These are phyloP conservation scores for Hemerocallis citrina DNA, from an alignment of 106 monocot species.

Conservation along the genomic window DNA sequence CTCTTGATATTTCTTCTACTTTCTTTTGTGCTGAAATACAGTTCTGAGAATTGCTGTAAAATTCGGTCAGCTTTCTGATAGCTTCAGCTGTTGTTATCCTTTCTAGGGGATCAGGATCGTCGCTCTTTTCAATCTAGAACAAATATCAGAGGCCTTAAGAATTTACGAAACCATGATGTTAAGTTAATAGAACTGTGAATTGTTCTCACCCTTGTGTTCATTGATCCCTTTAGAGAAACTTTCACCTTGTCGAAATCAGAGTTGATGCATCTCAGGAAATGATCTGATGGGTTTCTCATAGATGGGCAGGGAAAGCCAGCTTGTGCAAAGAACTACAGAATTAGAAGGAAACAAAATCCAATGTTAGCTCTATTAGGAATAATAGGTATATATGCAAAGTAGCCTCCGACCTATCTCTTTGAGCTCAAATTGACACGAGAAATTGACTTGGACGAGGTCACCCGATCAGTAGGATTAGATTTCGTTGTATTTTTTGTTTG, in stretches of 20 bases:
- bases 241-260: constrained; percentile 79
- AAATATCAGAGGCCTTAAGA: not conserved
- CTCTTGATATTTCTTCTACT: constrained; percentile 68
- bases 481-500: too few relatives aligned
- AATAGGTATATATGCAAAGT: too few relatives aligned
- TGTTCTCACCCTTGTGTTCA: constrained; percentile 32
- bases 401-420: too few relatives aligned
- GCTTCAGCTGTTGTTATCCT: constrained; percentile 74
- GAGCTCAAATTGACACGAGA: too few relatives aligned
- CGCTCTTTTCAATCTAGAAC: constrained; percentile 53
- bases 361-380: too few relatives aligned
- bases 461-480: too few relatives aligned
- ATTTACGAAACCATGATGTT: not conserved
- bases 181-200: too few relatives aligned
- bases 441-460: too few relatives aligned
- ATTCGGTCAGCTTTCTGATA: constrained; percentile 38
- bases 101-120: constrained; percentile 67
- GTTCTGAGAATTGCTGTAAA: constrained; percentile 47
- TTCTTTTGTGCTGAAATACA: constrained; percentile 32
- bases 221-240: constrained; percentile 58
- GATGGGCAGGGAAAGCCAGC: constrained; percentile 85
- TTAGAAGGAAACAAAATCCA: too few relatives aligned
- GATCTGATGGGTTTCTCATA: constrained; percentile 72
- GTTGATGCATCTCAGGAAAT: constrained; percentile 67
- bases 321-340: constrained; percentile 47